Evolutionary conservation across 306 rosid species (phyloP), one percentile per base, ranked within the genome.

Genomic region (Luffa acutangula): DNA sequence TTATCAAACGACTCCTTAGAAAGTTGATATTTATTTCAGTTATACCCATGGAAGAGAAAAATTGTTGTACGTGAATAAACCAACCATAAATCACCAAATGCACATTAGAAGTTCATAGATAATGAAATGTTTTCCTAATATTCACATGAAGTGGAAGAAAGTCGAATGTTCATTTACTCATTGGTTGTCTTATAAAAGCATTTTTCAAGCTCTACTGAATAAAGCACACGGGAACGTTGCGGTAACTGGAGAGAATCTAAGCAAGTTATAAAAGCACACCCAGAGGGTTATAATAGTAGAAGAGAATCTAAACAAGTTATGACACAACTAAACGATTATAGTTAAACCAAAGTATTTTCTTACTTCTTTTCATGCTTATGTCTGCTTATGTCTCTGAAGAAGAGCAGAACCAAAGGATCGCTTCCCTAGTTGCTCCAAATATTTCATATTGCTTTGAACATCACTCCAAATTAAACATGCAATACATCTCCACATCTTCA

Each of bases 371-470:
- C 99, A 72, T 25, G 31, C 31, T 25, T 25, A 25, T 25, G 31
- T 25, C 31, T 90, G 99, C 84, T 91, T 95, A 79, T 95, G 99
- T 86, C 91, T 95, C 79, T 93, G 98, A 81, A 95, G 99, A 85
- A 95, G 99, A 10, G 99, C 99, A 34, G 99, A 91, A 84, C 99
- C 99, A 41, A 95, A 95, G 58, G 97, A 92, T 54, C 99, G 98
- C 80, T 93, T 95, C 82, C 99, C 98, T 83, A 95, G 93, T 90
- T 93, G 99, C 92, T 93, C 99, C 72, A 95, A 25, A 87, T 79
- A 95, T 46, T 82, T 95, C 99, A 83, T 95, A 95, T 86, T 93
- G 97, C 92, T 95, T 98, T 25, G 1, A 25, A 25, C 31, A 25
- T 25, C 31, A 25, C 31, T 25, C 0, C 31, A 25, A 25, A 25